Evolutionary conservation across 169 alveolate genomes (phyloP), one percentile per base, ranked within the genome.

Genomic region (Hepatocystis sp.): DNA sequence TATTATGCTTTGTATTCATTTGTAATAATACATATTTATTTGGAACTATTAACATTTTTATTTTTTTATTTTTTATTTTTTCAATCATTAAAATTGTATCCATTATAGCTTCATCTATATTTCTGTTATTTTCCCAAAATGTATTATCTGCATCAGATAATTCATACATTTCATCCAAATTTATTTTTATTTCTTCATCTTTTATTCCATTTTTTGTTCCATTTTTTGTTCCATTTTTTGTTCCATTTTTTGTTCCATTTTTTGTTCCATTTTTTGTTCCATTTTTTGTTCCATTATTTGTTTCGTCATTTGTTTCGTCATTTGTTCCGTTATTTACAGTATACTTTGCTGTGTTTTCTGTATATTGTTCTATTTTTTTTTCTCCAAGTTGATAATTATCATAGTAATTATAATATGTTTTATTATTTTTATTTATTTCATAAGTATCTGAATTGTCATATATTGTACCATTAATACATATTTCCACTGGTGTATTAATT

Each of bases 61-160:
- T 34, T 7, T 19, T 56, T 71, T 19, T 46, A 15, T 30, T 34
- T 10, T 49, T 71, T 21, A 40, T n/a, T 44, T 49, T 11, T 58
- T 51, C 76, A n/a, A 71, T 36, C 49, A 39, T 3, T 13, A 40
- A 49, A 28, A 71, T 55, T 10, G 34, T 32, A 27, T 71, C 46
- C 13, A 30, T 13, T 47, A 71, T 27, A 40, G 39, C 40, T 0
- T 71, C 64, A 5, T 71, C 71, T 23, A 56, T 49, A 19, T 71
- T 44, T 17, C 15, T 44, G 10, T n/a, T 21, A 21, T 52, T 15
- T 51, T 49, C 36, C 36, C n/a, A n/a, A n/a, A 52, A 51, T 11
- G 11, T 19, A 13, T 40, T 52, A n/a, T 71, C 46, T 71, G 40
- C n/a, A 25, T 71, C 64, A 25, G 3, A n/a, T 13, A 40, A 10